Evolutionary conservation across 176 grass and related monocot genomes (phyloP).

Genomic region (Poa pratensis): DNA sequence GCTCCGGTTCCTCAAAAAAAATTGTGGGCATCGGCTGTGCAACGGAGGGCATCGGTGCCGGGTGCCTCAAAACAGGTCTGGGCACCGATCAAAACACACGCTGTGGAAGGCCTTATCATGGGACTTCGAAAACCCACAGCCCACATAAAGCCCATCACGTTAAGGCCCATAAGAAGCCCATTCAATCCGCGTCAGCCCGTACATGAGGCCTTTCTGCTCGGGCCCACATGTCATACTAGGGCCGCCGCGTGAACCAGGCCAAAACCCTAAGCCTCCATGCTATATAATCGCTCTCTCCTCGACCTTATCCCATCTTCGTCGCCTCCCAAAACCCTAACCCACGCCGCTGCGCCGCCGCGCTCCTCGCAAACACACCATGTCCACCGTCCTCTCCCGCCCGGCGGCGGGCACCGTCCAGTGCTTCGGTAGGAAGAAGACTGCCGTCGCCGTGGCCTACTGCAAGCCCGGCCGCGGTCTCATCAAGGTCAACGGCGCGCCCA

Average conservation of each 20-base stretch:
- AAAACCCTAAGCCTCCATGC: slow-evolving; percentile 45
- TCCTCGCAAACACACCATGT: slow-evolving; percentile 6
- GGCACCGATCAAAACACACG: too few relatives aligned
- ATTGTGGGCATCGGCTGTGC: too few relatives aligned
- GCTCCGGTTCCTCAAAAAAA: too few relatives aligned
- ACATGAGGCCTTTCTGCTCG: fast-evolving
- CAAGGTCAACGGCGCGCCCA: slow-evolving; percentile 82
- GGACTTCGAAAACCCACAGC: background rate
- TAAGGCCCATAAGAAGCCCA: background rate
- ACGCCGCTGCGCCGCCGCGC: background rate
- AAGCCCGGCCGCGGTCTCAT: slow-evolving; percentile 80
- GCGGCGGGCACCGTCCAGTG: slow-evolving; percentile 64
- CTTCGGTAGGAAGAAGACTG: slow-evolving; percentile 89
- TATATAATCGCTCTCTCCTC: slow-evolving; percentile 6
- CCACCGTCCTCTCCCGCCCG: slow-evolving; percentile 39
- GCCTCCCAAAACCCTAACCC: slow-evolving; percentile 3
- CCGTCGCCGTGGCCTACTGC: slow-evolving; percentile 77
- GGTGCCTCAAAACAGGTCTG: too few relatives aligned
- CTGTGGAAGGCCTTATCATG: slow-evolving; percentile 28
- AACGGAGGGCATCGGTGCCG: too few relatives aligned
- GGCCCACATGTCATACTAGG: slow-evolving; percentile 2
- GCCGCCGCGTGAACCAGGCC: too few relatives aligned
- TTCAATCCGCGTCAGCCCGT: background rate
- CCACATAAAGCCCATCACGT: background rate
- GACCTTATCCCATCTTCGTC: background rate